Evolutionary conservation across 2,329 filamentous ascomycete species (phyloP).

Genomic region (Trichoderma sp.): DNA sequence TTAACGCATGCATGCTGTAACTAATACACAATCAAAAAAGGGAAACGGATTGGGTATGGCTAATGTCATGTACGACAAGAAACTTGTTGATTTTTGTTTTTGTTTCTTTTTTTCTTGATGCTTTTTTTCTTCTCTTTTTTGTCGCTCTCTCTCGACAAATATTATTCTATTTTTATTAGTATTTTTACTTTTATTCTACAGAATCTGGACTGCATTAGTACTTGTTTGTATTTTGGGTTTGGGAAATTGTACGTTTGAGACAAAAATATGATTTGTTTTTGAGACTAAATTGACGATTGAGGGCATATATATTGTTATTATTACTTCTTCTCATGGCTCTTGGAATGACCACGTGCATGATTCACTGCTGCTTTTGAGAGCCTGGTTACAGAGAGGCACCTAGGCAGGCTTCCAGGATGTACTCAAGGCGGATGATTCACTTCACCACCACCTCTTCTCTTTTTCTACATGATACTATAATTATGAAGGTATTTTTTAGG

Average conservation of each 20-base stretch:
- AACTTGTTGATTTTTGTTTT: slow-evolving; percentile 28
- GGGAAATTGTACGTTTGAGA: background rate
- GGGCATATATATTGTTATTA: background rate
- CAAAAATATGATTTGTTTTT: background rate
- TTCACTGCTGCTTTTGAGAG: background rate
- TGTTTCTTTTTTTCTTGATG: background rate
- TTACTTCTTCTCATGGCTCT: background rate
- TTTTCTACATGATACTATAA: background rate
- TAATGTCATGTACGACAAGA: slow-evolving; percentile 39
- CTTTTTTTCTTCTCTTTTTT: background rate
- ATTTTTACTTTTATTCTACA: background rate
- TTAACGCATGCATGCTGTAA: slow-evolving; percentile 38
- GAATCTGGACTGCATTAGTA: slow-evolving; percentile 4
- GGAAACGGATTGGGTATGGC: slow-evolving; percentile 37
- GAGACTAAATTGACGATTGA: background rate
- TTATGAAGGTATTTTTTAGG: background rate
- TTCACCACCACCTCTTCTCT: background rate
- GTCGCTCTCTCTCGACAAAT: slow-evolving; percentile 17
- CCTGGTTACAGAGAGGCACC: background rate
- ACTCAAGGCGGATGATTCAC: background rate
- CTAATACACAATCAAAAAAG: slow-evolving; percentile 41
- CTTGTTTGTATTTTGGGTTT: background rate
- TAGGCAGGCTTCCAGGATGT: too few relatives aligned
- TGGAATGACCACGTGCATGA: background rate
- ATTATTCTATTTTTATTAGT: slow-evolving; percentile 13